Conservation (phyloP, 2,329 filamentous ascomycete species). For the Cryoendolithus antarcticus region DNA sequence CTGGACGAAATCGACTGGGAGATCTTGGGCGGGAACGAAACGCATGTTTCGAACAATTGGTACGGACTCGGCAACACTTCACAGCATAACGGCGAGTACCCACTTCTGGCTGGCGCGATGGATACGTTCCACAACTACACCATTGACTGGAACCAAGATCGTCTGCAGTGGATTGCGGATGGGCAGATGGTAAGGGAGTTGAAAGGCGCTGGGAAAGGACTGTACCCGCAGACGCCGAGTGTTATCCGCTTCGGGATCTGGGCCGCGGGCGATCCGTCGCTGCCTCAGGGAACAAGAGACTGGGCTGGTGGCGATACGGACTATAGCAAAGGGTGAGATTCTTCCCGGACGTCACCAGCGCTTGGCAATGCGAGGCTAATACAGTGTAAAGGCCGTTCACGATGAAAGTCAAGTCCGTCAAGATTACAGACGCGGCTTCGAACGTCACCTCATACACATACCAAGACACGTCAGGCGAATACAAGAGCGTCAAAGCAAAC, state of each 20-base stretch:
- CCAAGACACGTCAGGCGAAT: conserved; percentile 27
- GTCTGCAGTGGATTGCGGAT: conserved; percentile 59
- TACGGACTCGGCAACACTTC: conserved; percentile 61
- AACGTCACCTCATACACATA: conserved; percentile 29
- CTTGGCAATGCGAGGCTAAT: too few species aligned
- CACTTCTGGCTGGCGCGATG: conserved; percentile 43
- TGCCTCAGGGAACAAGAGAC: conserved; percentile 19
- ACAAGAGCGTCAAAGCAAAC: conserved; percentile 35
- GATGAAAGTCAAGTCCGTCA: conserved; percentile 24
- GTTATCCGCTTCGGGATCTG: conserved; percentile 60
- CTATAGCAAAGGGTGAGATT: conserved; percentile 21
- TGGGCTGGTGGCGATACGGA: conserved; percentile 27
- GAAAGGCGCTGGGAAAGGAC: conserved; percentile 11
- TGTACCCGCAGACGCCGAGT: conserved; percentile 65
- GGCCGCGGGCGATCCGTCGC: conserved; percentile 74
- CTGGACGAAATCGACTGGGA: conserved; percentile 86
- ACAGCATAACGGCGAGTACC: conserved; percentile 49
- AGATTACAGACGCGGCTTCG: conserved; percentile 21
- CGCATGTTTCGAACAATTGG: conserved; percentile 58
- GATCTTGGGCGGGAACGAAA: conserved; percentile 56
- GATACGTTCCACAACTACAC: conserved; percentile 58
- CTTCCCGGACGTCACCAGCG: too few species aligned
- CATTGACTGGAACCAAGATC: conserved; percentile 55
- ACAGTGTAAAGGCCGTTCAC: too few species aligned
- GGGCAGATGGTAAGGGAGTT: conserved; percentile 56